phyloP scores from a whole-genome alignment of 495 filamentous ascomycete species.

The Xylaria scruposa region DNA sequence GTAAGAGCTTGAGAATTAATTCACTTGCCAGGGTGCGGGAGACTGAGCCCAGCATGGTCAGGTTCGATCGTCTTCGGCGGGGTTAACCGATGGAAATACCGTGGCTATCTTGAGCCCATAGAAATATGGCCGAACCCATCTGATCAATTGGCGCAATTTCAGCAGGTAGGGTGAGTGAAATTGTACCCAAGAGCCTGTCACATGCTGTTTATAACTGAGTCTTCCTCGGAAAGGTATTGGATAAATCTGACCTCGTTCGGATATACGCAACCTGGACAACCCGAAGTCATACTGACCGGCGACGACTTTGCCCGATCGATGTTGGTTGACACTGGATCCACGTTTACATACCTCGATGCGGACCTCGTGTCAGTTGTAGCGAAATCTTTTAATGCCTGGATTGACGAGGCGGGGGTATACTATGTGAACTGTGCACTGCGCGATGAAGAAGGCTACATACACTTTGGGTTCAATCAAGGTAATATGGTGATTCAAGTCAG shows the following conservation, averaged over 20 bases:
- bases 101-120: slow-evolving; percentile 50
- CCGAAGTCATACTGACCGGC: slow-evolving; percentile 40
- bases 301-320: slow-evolving; percentile 45
- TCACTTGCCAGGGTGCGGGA: neutral
- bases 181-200: neutral
- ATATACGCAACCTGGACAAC: slow-evolving; percentile 42
- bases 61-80: slow-evolving; percentile 51
- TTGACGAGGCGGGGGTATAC: slow-evolving; percentile 46
- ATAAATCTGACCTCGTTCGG: slow-evolving; percentile 52
- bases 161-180: slow-evolving; percentile 40
- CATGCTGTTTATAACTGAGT: neutral
- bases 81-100: slow-evolving; percentile 51
- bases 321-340: slow-evolving; percentile 52
- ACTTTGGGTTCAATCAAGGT: slow-evolving; percentile 53
- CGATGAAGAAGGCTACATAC: slow-evolving; percentile 45
- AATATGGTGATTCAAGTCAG: slow-evolving; percentile 51
- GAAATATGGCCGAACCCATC: slow-evolving; percentile 51
- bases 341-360: slow-evolving; percentile 49
- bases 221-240: slow-evolving; percentile 41
- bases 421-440: slow-evolving; percentile 47
- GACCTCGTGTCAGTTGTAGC: slow-evolving; percentile 47
- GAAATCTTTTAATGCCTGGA: slow-evolving; percentile 41
- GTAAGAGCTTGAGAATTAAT: slow-evolving; percentile 36
- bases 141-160: slow-evolving; percentile 44
- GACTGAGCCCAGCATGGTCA: neutral